Evolutionary conservation across 2,329 filamentous ascomycete genomes (phyloP).

Genomic region (Cladosporium sp.): DNA sequence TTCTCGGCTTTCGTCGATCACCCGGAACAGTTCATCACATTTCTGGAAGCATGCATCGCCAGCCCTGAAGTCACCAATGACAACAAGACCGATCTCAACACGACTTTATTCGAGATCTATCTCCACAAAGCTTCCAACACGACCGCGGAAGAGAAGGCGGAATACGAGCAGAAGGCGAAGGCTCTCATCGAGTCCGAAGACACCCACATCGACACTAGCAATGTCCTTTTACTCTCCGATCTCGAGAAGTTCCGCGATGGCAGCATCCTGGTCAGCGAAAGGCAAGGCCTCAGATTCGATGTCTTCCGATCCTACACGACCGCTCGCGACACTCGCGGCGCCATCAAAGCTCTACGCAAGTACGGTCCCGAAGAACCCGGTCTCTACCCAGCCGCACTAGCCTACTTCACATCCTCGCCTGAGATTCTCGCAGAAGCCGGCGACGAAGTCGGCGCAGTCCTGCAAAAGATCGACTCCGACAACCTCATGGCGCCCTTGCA

Average conservation of each 20-base stretch:
- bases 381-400: conserved; percentile 84
- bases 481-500: conserved; percentile 93
- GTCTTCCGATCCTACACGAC: conserved; percentile 96
- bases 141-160: conserved; percentile 63
- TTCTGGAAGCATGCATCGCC: conserved; percentile 80
- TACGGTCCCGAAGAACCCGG: conserved; percentile 89
- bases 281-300: conserved; percentile 85
- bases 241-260: conserved; percentile 86
- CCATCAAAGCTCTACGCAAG: conserved; percentile 82
- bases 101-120: conserved; percentile 97
- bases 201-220: conserved; percentile 86
- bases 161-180: conserved; percentile 90
- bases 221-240: conserved; percentile 87
- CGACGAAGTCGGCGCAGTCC: conserved; percentile 71
- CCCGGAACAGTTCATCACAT: conserved; percentile 82
- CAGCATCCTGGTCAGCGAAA: conserved; percentile 86
- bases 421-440: conserved; percentile 80
- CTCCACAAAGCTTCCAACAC: conserved; percentile 78
- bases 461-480: conserved; percentile 83
- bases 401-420: conserved; percentile 86
- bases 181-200: conserved; percentile 76
- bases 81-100: conserved; percentile 82
- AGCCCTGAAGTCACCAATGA: conserved; percentile 65
- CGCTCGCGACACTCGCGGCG: conserved; percentile 83
- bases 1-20: conserved; percentile 98